Conservation (phyloP, 768 basidiomycete genomes). For the Russula sp. region DNA sequence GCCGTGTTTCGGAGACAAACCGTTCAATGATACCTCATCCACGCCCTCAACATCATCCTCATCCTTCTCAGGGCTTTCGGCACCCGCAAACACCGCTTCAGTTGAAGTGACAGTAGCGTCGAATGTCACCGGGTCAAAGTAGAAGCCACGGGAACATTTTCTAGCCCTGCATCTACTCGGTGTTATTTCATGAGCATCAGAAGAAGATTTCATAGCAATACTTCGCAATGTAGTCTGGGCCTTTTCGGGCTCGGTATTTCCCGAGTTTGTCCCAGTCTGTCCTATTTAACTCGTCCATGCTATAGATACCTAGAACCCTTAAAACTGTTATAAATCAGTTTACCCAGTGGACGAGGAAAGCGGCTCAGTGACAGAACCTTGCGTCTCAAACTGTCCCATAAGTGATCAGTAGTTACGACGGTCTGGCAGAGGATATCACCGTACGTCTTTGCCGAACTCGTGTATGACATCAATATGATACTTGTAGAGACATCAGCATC, state of each 20-base stretch:
- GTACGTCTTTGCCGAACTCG: conserved; percentile 24
- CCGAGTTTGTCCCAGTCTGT: conserved; percentile 19
- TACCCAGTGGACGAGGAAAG: background rate
- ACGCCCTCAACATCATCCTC: background rate
- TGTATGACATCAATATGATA: conserved; percentile 25
- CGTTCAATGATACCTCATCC: conserved; percentile 18
- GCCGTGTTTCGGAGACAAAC: background rate
- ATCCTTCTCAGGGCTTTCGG: background rate
- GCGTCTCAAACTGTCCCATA: conserved; percentile 12
- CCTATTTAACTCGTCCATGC: conserved; percentile 19
- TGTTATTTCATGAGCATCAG: background rate
- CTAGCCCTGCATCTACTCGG: conserved; percentile 19
- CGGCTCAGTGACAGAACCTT: conserved; percentile 12
- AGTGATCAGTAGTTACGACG: background rate
- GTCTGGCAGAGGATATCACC: background rate
- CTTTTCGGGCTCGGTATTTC: conserved; percentile 7
- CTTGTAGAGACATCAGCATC: conserved; percentile 9
- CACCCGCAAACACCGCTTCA: background rate
- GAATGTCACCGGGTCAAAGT: conserved; percentile 15
- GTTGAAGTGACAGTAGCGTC: background rate
- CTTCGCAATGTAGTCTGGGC: conserved; percentile 9
- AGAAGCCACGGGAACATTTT: background rate
- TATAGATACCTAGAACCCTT: conserved; percentile 14
- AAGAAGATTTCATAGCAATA: background rate
- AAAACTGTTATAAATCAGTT: conserved; percentile 1